A percentile compares a stretch with the other conserved stretches of the same genome.
Evolutionary conservation across 2,329 filamentous ascomycete genomes (phyloP).

Genomic region (Ceratocystis alfenasii): DNA sequence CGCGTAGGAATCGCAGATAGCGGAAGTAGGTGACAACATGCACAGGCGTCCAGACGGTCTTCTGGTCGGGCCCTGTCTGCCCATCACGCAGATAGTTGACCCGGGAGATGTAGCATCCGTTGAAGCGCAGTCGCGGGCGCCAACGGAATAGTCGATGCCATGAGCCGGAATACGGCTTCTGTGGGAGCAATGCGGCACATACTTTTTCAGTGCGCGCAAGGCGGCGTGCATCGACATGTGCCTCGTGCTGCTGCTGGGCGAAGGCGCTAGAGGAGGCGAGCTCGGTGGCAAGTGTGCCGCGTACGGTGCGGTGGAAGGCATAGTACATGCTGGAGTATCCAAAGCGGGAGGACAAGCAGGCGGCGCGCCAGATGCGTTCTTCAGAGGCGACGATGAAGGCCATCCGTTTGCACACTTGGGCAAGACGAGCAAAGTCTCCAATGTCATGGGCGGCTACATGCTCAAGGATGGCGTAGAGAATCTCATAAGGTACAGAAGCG

Average conservation of each 20-base stretch:
- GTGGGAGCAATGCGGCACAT: constrained; percentile 29
- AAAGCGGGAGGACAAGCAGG: constrained; percentile 58
- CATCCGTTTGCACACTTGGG: constrained; percentile 74
- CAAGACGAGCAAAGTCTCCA: constrained; percentile 60
- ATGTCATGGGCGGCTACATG: constrained; percentile 64
- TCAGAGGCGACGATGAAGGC: constrained; percentile 77
- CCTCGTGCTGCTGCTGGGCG: constrained; percentile 28
- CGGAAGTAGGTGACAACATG: constrained; percentile 98
- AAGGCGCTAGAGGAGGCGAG: not conserved
- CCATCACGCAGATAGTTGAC: constrained; percentile 89
- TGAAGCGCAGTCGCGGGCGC: constrained; percentile 81
- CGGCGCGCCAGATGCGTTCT: constrained; percentile 70
- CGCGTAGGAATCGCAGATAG: constrained; percentile 87
- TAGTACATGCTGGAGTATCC: constrained; percentile 81
- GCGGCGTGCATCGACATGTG: constrained; percentile 25
- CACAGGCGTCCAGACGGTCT: constrained; percentile 70
- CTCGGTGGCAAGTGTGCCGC: constrained; percentile 8
- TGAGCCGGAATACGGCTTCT: constrained; percentile 37
- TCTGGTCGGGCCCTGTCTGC: constrained; percentile 54
- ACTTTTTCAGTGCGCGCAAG: constrained; percentile 21
- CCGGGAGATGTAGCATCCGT: constrained; percentile 90
- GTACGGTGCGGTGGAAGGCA: constrained; percentile 52
- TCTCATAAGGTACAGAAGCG: constrained; percentile 64
- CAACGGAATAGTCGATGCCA: constrained; percentile 64
- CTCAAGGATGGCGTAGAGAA: constrained; percentile 65